Evolutionary conservation across 177 flowering plant species (phyloP).

Genomic region (Vitis hybrid): DNA sequence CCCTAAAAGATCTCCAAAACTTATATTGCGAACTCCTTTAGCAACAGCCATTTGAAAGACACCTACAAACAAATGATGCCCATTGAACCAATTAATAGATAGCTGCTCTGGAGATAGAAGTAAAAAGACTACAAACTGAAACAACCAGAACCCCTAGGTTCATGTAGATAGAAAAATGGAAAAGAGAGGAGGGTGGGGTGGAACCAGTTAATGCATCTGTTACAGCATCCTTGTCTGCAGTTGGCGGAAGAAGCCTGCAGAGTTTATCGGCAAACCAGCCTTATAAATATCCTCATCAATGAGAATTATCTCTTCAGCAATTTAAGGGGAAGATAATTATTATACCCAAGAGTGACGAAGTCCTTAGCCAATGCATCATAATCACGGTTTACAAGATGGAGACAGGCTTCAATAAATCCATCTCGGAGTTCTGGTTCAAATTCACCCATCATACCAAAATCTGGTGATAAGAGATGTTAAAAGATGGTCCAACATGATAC

Average conservation of each 20-base stretch:
- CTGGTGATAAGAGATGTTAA: slow-evolving; percentile 36
- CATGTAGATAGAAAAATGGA: slow-evolving; percentile 8
- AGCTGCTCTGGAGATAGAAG: not conserved
- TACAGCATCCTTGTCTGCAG: slow-evolving; percentile 81
- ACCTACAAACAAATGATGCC: slow-evolving; percentile 37
- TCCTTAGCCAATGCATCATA: slow-evolving; percentile 86
- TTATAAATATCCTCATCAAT: slow-evolving; percentile 8
- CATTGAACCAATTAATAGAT: slow-evolving; percentile 7
- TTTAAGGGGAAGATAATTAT: not conserved
- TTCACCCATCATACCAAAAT: slow-evolving; percentile 99
- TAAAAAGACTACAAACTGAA: not conserved
- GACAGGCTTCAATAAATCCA: slow-evolving; percentile 97
- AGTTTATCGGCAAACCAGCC: slow-evolving; percentile 1
- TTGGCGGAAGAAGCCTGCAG: slow-evolving; percentile 89
- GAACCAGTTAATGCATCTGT: slow-evolving; percentile 90
- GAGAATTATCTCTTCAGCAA: slow-evolving; percentile 6
- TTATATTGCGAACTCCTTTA: slow-evolving; percentile 82
- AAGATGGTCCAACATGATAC: slow-evolving; percentile 1
- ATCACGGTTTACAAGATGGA: slow-evolving; percentile 96
- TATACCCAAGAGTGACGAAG: slow-evolving; percentile 95
- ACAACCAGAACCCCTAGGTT: not conserved
- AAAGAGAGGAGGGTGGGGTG: too few species aligned
- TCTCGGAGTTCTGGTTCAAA: slow-evolving; percentile 86
- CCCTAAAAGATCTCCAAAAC: slow-evolving; percentile 94
- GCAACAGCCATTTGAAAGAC: slow-evolving; percentile 84